Percentiles rank a stretch among this genome's conserved stretches.
Evolutionary conservation across 2,329 filamentous ascomycete genomes (phyloP).

Genomic region (Talaromyces sp.): DNA sequence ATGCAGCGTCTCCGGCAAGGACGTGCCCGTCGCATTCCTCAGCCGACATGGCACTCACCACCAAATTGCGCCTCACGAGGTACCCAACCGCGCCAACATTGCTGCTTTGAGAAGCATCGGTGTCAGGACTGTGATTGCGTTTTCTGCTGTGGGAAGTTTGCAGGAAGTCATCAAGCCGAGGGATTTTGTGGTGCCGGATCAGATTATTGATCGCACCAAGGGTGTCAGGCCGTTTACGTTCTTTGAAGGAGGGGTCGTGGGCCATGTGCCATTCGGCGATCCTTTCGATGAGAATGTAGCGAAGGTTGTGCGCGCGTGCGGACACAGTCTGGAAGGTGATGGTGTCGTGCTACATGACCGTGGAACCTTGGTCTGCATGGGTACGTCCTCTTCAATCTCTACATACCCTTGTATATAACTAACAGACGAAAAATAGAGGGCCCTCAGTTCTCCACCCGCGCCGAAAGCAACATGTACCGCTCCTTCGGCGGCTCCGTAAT

Average conservation of each 20-base stretch:
- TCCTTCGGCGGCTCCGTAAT: constrained; percentile 91
- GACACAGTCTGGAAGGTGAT: constrained; percentile 74
- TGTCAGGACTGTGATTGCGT: constrained; percentile 87
- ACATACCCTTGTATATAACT: neutral
- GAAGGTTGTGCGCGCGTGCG: constrained; percentile 74
- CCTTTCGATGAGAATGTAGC: constrained; percentile 83
- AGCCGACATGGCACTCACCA: constrained; percentile 89
- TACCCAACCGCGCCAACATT: constrained; percentile 93
- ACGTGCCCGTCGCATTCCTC: constrained; percentile 77
- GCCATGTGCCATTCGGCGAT: constrained; percentile 92
- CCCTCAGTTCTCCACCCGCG: constrained; percentile 95
- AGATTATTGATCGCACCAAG: constrained; percentile 97
- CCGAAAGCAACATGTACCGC: constrained; percentile 93
- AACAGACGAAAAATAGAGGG: constrained; percentile 62
- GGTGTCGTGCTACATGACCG: constrained; percentile 80
- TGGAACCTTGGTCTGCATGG: constrained; percentile 89
- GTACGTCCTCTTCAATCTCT: constrained; percentile 48
- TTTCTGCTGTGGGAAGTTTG: constrained; percentile 89
- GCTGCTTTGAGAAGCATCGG: constrained; percentile 91
- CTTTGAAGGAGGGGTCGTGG: constrained; percentile 79
- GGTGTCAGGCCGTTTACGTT: constrained; percentile 92
- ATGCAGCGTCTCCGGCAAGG: constrained; percentile 63
- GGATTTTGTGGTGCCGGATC: constrained; percentile 95
- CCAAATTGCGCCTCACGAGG: constrained; percentile 87
- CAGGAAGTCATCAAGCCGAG: constrained; percentile 91